Conservation (phyloP, 768 basidiomycete genomes). For the Tulasnella sp. region DNA sequence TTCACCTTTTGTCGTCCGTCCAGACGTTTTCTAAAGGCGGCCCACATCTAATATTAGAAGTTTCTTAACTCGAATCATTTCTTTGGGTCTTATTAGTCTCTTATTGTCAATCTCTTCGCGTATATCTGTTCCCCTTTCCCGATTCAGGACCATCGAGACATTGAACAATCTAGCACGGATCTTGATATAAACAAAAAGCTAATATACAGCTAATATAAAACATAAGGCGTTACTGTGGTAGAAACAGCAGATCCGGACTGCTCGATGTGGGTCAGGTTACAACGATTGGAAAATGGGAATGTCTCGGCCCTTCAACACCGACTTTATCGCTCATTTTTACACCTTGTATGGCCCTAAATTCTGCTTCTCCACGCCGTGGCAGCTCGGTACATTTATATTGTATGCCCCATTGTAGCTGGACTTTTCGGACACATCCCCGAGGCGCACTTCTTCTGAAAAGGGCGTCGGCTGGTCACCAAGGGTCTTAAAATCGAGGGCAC, state of each 20-base stretch:
- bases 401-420: neutral
- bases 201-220: neutral
- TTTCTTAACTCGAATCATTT: too few species aligned
- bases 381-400: neutral
- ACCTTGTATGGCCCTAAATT: neutral
- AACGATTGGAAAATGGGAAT: neutral
- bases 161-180: neutral
- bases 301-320: neutral
- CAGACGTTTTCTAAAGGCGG: too few species aligned
- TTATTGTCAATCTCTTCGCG: neutral
- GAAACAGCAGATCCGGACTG: neutral
- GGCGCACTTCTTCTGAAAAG: neutral
- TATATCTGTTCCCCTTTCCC: neutral
- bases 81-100: too few species aligned
- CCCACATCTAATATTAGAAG: too few species aligned
- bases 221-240: neutral
- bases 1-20: too few species aligned
- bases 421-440: neutral
- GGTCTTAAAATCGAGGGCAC: conserved; percentile 15
- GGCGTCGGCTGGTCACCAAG: neutral
- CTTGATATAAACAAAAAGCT: neutral
- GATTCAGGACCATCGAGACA: neutral
- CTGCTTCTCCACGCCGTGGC: neutral
- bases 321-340: neutral
- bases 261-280: neutral